phyloP scores from a whole-genome alignment of 306 rosid species.

The Senna siamea region DNA sequence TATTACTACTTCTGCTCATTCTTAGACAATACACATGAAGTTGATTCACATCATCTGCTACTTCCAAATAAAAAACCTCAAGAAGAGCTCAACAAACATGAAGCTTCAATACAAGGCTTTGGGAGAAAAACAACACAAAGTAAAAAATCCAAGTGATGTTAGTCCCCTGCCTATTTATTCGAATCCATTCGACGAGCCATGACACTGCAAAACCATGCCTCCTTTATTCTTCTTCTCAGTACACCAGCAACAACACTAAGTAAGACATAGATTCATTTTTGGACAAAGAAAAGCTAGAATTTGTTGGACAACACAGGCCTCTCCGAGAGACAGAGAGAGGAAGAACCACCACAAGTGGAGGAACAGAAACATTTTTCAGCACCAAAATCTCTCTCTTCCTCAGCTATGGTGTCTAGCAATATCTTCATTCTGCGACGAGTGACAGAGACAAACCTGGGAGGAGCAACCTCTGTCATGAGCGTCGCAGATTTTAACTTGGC shows the following conservation, averaged over 20 bases:
- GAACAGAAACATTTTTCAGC: constrained; percentile 39
- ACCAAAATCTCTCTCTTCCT: constrained; percentile 49
- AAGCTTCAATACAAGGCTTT: background rate
- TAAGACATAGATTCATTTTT: no score
- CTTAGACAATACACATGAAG: background rate
- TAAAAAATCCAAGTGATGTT: background rate
- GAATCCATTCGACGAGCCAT: background rate
- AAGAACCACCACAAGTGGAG: constrained; percentile 7
- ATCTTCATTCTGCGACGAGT: constrained; percentile 38
- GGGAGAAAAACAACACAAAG: constrained; percentile 1
- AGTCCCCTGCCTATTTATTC: constrained; percentile 6
- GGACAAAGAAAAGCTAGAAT: background rate
- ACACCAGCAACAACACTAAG: background rate
- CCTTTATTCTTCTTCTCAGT: constrained; percentile 6
- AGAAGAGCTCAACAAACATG: background rate
- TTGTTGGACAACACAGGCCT: background rate
- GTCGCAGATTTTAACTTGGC: constrained; percentile 39
- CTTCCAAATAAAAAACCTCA: background rate
- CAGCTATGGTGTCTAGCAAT: constrained; percentile 52
- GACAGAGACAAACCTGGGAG: constrained; percentile 45
- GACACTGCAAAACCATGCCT: background rate
- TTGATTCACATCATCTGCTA: background rate
- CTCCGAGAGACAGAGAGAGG: constrained; percentile 22
- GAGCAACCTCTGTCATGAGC: constrained; percentile 56
- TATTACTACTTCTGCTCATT: background rate